Percentiles rank a stretch among this genome's conserved stretches.
phyloP scores from a whole-genome alignment of 176 grass and related monocot species.

The Poa annua region DNA sequence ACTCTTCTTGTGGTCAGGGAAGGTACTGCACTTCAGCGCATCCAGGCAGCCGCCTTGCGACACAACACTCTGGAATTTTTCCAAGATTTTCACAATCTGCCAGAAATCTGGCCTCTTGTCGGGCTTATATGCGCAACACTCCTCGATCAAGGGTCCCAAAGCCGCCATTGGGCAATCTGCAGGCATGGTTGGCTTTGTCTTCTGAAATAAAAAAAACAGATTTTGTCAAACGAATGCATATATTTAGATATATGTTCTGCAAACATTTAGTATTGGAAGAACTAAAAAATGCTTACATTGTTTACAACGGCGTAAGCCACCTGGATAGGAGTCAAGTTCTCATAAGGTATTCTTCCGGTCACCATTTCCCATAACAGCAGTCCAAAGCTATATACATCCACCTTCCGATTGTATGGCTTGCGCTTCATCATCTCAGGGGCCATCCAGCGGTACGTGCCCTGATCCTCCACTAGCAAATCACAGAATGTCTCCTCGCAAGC shows the following conservation, averaged over 20 bases:
- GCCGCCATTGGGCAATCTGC: conserved; percentile 58
- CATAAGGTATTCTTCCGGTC: conserved; percentile 65
- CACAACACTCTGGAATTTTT: conserved; percentile 59
- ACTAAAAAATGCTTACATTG: conserved; percentile 28
- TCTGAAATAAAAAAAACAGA: conserved; percentile 48
- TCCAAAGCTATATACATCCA: conserved; percentile 84
- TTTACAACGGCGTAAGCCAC: conserved; percentile 66
- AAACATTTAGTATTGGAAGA: not conserved
- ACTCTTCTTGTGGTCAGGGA: conserved; percentile 70
- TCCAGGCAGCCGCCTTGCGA: conserved; percentile 66
- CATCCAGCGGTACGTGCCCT: conserved; percentile 86
- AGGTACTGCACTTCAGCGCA: conserved; percentile 48
- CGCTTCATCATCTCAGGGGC: conserved; percentile 82
- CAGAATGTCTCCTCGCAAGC: conserved; percentile 72
- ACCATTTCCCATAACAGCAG: conserved; percentile 79
- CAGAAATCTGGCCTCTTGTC: conserved; percentile 92
- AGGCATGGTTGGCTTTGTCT: conserved; percentile 61
- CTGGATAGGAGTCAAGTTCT: conserved; percentile 59
- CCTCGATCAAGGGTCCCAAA: conserved; percentile 69
- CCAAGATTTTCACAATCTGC: conserved; percentile 80
- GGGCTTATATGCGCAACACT: conserved; percentile 72
- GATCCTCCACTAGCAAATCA: conserved; percentile 63
- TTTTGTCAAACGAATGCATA: not conserved
- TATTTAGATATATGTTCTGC: not conserved
- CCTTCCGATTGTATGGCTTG: conserved; percentile 67